Evolutionary conservation across 2,329 filamentous ascomycete genomes (phyloP), one percentile per base, ranked within the genome.

Genomic region (Diaporthe citrichinensis): DNA sequence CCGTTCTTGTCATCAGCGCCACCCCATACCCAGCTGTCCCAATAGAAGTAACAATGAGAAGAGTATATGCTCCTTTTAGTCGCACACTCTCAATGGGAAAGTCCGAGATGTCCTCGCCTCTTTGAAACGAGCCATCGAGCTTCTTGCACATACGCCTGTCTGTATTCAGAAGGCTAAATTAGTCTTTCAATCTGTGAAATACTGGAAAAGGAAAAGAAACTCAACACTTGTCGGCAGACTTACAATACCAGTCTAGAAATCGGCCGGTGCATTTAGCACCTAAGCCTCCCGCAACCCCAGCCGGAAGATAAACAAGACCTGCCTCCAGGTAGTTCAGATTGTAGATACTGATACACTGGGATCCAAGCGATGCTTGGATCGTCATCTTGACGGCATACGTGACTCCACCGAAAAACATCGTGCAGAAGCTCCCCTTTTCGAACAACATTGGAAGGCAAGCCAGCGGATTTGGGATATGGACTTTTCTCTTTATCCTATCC

Each of bases 291-390:
- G 61, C 44, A n/a, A 67, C 28, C n/a, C 61, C 61, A 25, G 61
- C 61, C 15, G 80, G 80, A 4, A 81, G 74, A 67, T 81, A 80
- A 15, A 79, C 77, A 14, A 81, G 74, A 31, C 79, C 79, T 25
- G 79, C 78, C 59, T 80, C 77, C 73, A 75, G 77, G 62, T 81
- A 68, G 41, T 77, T 78, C 1, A 81, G 76, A 20, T 59, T 58
- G 58, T 81, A 81, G 6, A 79, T 79, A 4, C 79, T 59, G 14
- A 80, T 77, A 58, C 79, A 78, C 2, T 80, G 69, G n/a, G 76
- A 74, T 17, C 78, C 78, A 5, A 81, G 77, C 20, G 80, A 80
- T 1, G 79, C 77, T 10, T 78, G 76, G 23, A 81, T 74, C 51
- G 61, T 67, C 79, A 79, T 9, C 77, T 77, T 49, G 79, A 80